These are phyloP conservation scores for Nakazawaea ernobii DNA, from an alignment of 805 yeast species.

Conservation along the genomic window DNA sequence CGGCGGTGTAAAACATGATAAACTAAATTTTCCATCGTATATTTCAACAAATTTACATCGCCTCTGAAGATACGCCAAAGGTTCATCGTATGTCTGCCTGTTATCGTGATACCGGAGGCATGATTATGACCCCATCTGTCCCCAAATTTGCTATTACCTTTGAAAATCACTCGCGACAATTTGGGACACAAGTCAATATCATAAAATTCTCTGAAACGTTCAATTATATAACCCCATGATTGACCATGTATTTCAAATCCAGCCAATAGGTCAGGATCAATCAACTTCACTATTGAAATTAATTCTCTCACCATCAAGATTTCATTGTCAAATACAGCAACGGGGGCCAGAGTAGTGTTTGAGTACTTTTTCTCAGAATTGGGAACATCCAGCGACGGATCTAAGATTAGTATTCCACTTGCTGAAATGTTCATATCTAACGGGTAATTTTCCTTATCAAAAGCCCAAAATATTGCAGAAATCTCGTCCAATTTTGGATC, in stretches of 20 bases:
- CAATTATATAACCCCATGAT: conserved; percentile 90
- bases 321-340: conserved; percentile 48
- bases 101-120: conserved; percentile 59
- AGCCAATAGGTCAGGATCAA: conserved; percentile 84
- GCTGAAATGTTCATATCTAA: conserved; percentile 27
- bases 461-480: conserved; percentile 56
- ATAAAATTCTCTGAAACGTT: conserved; percentile 43
- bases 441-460: conserved; percentile 37
- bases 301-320: conserved; percentile 50
- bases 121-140: conserved; percentile 82
- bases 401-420: conserved; percentile 31
- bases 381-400: conserved; percentile 1
- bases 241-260: conserved; percentile 78
- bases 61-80: conserved; percentile 73
- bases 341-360: conserved; percentile 20
- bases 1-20: conserved; percentile 62
- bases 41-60: conserved; percentile 59
- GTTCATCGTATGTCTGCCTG: conserved; percentile 82
- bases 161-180: conserved; percentile 52
- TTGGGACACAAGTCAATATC: conserved; percentile 51
- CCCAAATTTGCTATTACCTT: conserved; percentile 46
- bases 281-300: conserved; percentile 44
- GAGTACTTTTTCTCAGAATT: conserved; percentile 11
- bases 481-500: conserved; percentile 63
- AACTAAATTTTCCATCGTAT: conserved; percentile 72